phyloP scores from a whole-genome alignment of 441 rosid genomes.

The Arabidopsis hybrid region DNA sequence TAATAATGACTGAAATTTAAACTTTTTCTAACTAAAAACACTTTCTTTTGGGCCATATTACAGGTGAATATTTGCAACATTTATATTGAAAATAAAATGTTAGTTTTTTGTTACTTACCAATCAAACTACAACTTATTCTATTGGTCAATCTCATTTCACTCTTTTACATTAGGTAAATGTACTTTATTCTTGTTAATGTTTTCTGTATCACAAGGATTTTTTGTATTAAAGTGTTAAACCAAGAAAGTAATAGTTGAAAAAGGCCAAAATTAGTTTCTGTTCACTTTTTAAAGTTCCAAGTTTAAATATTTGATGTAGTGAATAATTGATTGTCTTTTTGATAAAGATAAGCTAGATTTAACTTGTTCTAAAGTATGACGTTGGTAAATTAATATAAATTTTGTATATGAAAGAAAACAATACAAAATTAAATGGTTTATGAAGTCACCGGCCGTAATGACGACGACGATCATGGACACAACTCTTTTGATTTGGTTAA shows the following conservation, averaged over 20 bases:
- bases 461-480: constrained; percentile 51
- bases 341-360: constrained; percentile 31
- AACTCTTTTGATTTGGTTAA: constrained; percentile 46
- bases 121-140: background rate
- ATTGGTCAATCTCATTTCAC: background rate
- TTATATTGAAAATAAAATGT: background rate
- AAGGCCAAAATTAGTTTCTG: background rate
- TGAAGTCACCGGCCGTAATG: constrained; percentile 46
- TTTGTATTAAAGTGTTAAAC: background rate
- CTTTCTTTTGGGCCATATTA: background rate
- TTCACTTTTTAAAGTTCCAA: background rate
- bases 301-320: background rate
- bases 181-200: background rate
- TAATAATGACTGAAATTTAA: background rate
- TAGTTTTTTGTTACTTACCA: background rate
- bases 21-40: background rate
- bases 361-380: constrained; percentile 34
- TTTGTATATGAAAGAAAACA: background rate
- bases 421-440: constrained; percentile 21
- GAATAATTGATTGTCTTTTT: constrained; percentile 8
- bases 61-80: background rate
- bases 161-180: background rate
- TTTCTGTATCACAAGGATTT: background rate
- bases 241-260: background rate
- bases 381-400: constrained; percentile 18